Percentiles rank a stretch among this genome's conserved stretches.
Conservation (phyloP, 306 rosid genomes). For the Malus sieversii region DNA sequence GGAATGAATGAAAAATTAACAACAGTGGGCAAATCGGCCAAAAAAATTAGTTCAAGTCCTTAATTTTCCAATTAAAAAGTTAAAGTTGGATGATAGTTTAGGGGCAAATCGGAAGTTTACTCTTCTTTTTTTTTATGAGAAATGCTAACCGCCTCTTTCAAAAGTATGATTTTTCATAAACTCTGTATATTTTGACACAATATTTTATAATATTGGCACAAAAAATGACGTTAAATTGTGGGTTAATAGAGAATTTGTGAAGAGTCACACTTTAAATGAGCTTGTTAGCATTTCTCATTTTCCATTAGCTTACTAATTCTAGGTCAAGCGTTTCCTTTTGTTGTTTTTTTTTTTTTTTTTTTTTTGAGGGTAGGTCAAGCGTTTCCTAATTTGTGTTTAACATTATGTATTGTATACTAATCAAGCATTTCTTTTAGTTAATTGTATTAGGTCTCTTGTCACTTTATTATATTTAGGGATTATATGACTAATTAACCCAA, state of each 20-base stretch:
- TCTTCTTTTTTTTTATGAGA: too few relatives aligned
- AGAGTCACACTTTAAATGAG: too few relatives aligned
- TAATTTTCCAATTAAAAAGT: too few relatives aligned
- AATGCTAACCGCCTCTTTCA: fast-evolving
- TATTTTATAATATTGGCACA: fast-evolving
- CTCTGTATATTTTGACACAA: too few relatives aligned
- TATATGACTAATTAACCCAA: not conserved
- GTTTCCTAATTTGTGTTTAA: not conserved
- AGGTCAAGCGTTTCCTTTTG: not conserved
- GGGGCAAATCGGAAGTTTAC: too few relatives aligned
- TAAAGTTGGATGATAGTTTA: too few relatives aligned
- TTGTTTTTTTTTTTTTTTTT: too few relatives aligned
- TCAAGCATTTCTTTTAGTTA: not conserved
- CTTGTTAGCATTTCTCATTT: not conserved
- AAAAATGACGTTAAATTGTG: too few relatives aligned
- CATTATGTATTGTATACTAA: not conserved
- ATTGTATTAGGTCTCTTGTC: not conserved
- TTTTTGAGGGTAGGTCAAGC: not conserved
- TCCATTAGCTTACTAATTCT: not conserved
- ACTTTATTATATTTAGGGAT: not conserved
- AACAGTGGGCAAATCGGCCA: too few relatives aligned
- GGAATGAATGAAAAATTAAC: too few relatives aligned
- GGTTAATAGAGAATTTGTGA: fast-evolving
- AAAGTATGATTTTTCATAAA: too few relatives aligned
- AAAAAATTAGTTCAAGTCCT: too few relatives aligned